Evolutionary conservation across 345 rosid genomes (phyloP).

Genomic region (Turnera subulata): DNA sequence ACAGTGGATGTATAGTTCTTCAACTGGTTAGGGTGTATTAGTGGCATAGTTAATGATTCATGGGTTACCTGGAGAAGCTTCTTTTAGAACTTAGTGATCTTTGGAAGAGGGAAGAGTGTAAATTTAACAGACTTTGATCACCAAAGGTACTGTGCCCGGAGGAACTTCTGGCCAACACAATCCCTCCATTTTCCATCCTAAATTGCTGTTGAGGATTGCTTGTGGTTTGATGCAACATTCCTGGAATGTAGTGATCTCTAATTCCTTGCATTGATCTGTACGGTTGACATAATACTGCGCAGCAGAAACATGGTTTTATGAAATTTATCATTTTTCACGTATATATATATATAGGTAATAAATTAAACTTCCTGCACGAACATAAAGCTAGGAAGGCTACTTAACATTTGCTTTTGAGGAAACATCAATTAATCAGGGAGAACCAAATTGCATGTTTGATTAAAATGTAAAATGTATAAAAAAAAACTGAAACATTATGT

Average conservation of each 20-base stretch:
- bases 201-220: slow-evolving; percentile 28
- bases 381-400: too few species aligned
- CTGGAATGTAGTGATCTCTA: slow-evolving; percentile 12
- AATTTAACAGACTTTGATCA: slow-evolving; percentile 6
- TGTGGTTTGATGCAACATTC: slow-evolving; percentile 14
- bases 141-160: slow-evolving; percentile 7
- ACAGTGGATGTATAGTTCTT: too few species aligned
- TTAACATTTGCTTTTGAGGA: too few species aligned
- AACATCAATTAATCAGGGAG: too few species aligned
- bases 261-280: slow-evolving; percentile 20
- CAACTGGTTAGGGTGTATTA: too few species aligned
- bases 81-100: slow-evolving; percentile 15
- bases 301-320: background rate
- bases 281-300: slow-evolving; percentile 30
- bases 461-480: too few species aligned
- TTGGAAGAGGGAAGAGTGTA: slow-evolving; percentile 19
- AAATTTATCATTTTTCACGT: too few species aligned
- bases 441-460: too few species aligned
- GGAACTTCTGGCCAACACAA: slow-evolving; percentile 24
- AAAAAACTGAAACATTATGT: too few species aligned
- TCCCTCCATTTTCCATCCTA: slow-evolving; percentile 42
- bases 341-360: too few species aligned
- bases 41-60: too few species aligned
- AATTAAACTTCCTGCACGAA: too few species aligned
- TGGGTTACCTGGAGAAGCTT: slow-evolving; percentile 27